Conservation (phyloP, 352 stramenopile species). For the Vaucheria bursata region DNA sequence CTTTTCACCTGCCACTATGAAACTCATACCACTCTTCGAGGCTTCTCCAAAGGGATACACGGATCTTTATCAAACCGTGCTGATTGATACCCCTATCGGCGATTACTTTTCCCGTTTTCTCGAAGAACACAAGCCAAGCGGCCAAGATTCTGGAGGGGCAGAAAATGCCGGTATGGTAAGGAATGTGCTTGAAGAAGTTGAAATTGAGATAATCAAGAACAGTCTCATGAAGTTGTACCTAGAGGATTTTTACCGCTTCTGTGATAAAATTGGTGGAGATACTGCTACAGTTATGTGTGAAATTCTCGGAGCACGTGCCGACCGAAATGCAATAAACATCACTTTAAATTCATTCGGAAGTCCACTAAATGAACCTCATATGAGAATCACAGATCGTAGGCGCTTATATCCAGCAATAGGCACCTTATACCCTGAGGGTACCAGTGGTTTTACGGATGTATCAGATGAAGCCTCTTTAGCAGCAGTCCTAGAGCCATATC, state of each 20-base stretch:
- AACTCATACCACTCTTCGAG: slow-evolving; percentile 96
- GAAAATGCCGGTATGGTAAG: slow-evolving; percentile 54
- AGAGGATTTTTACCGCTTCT: slow-evolving; percentile 73
- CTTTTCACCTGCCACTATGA: slow-evolving; percentile 98
- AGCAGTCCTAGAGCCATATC: slow-evolving; percentile 81
- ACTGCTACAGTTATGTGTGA: slow-evolving; percentile 95
- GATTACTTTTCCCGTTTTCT: not conserved
- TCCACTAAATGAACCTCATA: slow-evolving; percentile 72
- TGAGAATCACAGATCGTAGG: slow-evolving; percentile 92
- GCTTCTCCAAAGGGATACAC: slow-evolving; percentile 90
- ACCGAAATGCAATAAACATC: slow-evolving; percentile 98
- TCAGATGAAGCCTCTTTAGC: slow-evolving; percentile 56
- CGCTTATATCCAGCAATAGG: slow-evolving; percentile 93
- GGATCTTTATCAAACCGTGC: slow-evolving; percentile 96
- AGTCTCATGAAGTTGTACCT: slow-evolving; percentile 87
- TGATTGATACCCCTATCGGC: slow-evolving; percentile 96
- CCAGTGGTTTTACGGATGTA: slow-evolving; percentile 47
- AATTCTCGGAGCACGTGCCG: slow-evolving; percentile 80
- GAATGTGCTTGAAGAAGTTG: slow-evolving; percentile 94
- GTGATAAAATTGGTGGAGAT: slow-evolving; percentile 85
- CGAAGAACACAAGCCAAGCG: not conserved
- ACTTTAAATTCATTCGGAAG: slow-evolving; percentile 90
- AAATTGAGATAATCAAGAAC: slow-evolving; percentile 99
- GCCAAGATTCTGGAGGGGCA: not conserved
- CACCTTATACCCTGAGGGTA: slow-evolving; percentile 91